Conservation (phyloP, 192 early-diverging fungal species). For the Umbelopsis ramanniana region DNA sequence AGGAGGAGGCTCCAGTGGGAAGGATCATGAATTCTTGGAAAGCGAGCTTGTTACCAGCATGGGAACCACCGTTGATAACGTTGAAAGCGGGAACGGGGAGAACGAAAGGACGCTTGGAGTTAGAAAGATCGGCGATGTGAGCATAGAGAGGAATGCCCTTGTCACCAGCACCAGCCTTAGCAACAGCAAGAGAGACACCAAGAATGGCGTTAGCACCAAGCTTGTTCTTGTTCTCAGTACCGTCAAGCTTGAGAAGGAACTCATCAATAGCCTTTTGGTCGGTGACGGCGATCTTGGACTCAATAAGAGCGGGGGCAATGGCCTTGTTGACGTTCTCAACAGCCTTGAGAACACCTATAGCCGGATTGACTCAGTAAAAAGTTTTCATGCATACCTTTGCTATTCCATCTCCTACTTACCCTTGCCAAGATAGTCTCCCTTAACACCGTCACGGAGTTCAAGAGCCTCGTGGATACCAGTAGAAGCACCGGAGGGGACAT, state of each 20-base stretch:
- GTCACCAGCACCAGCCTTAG: constrained; percentile 92
- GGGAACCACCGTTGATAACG: constrained; percentile 99
- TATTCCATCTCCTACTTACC: constrained; percentile 54
- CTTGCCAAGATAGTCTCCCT: constrained; percentile 91
- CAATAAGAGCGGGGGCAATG: constrained; percentile 85
- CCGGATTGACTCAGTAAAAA: not conserved
- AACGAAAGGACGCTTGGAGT: constrained; percentile 82
- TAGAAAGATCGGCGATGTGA: constrained; percentile 92
- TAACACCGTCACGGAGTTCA: constrained; percentile 93
- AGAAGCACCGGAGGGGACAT: constrained; percentile 97
- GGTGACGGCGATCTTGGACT: constrained; percentile 80
- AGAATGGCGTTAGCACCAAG: constrained; percentile 98
- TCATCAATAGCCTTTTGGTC: constrained; percentile 90
- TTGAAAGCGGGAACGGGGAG: constrained; percentile 98
- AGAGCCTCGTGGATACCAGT: constrained; percentile 99
- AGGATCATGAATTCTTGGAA: constrained; percentile 99
- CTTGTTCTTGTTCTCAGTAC: constrained; percentile 94
- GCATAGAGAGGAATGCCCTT: constrained; percentile 95
- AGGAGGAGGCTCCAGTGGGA: constrained; percentile 91
- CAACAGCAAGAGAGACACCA: constrained; percentile 96
- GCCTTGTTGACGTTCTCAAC: constrained; percentile 89
- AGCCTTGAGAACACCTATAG: constrained; percentile 85
- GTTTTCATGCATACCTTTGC: not conserved
- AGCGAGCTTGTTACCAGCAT: constrained; percentile 99
- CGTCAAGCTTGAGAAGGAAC: constrained; percentile 91